Base-by-base conservation (phyloP, 306 rosid genomes). In the Quercus alba region DNA sequence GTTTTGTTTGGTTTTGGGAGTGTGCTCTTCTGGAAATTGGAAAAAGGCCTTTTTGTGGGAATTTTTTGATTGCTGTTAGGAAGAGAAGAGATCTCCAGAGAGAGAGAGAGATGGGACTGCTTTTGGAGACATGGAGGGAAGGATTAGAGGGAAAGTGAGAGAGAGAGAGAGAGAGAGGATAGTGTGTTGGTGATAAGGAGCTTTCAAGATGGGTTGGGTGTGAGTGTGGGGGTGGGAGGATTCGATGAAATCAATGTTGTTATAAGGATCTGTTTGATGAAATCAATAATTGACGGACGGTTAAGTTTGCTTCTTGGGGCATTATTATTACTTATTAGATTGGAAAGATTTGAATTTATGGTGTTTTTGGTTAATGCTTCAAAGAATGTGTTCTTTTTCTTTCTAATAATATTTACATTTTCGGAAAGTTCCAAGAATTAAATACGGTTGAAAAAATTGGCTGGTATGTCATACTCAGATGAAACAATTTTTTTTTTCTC, bases 191-290 rank as follows among this genome's bases (percentile, higher is more conserved):
- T 67, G 51, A 67, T 1, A 49, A 33, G 51, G 72, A 67, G 72
- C 51, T 33, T 12, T 67, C 72, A 33, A 21, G 72, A 49, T 49
- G 59, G 51, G 74, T 72, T 55, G 74, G 74, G 19, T 11, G 35
- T 55, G 74, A 70, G 19, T 11, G 35, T 51, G 66, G 75, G 80
- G 67, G 12, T 21, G 66, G 66, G 66, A 11, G 72, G 64, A 52
- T 75, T 15, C 28, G 63, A 28, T 55, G 71, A 72, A 82, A 72
- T 72, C 30, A 82, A 82, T 72, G 84, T 54, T 26, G 6, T 66
- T n/a, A 44, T 6, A 15, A 4, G 41, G 13, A 73, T 49, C 17
- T 49, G 54, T 49, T 49, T 12, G 54, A 49, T 30, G 66, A 23
- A 2, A 14, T 18, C 33, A 28, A 26, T 2, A 28, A 26, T 5